Evolutionary conservation across 305 asterid species (phyloP).

Genomic region (Fraxinus ornus): DNA sequence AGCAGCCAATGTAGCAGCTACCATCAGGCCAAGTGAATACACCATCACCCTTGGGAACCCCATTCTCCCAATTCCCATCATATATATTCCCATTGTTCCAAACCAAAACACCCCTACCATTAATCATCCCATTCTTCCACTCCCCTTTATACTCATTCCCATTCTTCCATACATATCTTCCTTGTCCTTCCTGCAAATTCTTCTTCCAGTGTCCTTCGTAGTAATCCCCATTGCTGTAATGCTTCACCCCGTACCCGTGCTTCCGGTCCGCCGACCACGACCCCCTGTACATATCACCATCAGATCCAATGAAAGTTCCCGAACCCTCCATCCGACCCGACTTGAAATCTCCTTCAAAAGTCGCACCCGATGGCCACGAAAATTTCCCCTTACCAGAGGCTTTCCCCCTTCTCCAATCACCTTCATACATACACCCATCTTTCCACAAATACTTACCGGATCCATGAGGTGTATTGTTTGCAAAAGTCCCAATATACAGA

Average conservation of each 20-base stretch:
- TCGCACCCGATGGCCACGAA: slow-evolving; percentile 82
- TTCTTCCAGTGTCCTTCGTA: slow-evolving; percentile 70
- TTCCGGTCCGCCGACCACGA: slow-evolving; percentile 65
- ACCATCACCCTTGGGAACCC: slow-evolving; percentile 65
- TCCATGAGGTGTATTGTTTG: slow-evolving; percentile 64
- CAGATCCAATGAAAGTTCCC: slow-evolving; percentile 69
- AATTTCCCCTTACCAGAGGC: slow-evolving; percentile 71
- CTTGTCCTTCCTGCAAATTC: slow-evolving; percentile 71
- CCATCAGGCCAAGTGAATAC: slow-evolving; percentile 85
- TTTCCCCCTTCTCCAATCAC: slow-evolving; percentile 77
- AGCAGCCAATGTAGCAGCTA: slow-evolving; percentile 77
- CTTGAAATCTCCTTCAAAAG: slow-evolving; percentile 68
- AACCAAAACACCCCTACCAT: slow-evolving; percentile 59
- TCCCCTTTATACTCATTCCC: slow-evolving; percentile 68
- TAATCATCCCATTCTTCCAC: slow-evolving; percentile 60
- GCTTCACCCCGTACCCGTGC: slow-evolving; percentile 62
- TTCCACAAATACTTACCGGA: slow-evolving; percentile 77
- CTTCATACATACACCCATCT: slow-evolving; percentile 85
- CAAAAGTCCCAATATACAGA: slow-evolving; percentile 65
- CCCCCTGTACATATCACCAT: slow-evolving; percentile 64
- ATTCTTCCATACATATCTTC: slow-evolving; percentile 66
- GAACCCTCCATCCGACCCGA: slow-evolving; percentile 81
- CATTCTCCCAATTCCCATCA: slow-evolving; percentile 69
- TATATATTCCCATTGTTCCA: slow-evolving; percentile 69
- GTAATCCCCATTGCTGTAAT: slow-evolving; percentile 66